Base-by-base conservation (phyloP, 345 rosid species). In the Bruguiera gymnorhiza region DNA sequence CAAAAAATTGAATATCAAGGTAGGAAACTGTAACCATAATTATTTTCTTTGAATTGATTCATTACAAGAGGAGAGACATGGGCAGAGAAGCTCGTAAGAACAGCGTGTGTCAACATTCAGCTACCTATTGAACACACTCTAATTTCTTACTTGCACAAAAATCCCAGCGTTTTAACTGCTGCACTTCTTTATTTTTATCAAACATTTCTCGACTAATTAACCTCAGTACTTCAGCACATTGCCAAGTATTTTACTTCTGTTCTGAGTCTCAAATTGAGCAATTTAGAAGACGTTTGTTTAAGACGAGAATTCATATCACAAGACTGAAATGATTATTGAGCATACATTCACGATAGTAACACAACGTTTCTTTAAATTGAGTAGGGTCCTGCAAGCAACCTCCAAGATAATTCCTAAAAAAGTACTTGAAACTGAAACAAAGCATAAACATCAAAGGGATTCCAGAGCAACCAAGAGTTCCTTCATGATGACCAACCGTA, bases 21-120 rank as follows among this genome's bases (percentile, higher is more conserved):
- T 31, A 31, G 5, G 32, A 4, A 78, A 72, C 62, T 68, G 73
- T 73, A 62, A 54, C 73, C n/a, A 68, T 68, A 69, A 39, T 68
- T 53, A 31, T 3, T 31, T 31, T 31, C 32, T 31, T 31, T 4
- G 32, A 31, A 31, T 31, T 31, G 5, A 31, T 0, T 31, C 5
- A 31, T 27, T 0, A 27, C 29, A 27, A 27, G 29, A 27, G 29
- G 2, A 27, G 29, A 27, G 29, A 27, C 29, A 27, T 27, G 29
- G 29, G 2, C 29, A 27, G 29, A 27, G 29, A 27, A 27, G 29
- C 29, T 27, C 29, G 29, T 27, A 27, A 27, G 29, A 13, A n/a
- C 19, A 4, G 15, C 11, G 6, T 34, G 19, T 50, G 24, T 32
- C 60, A 18, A 56, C 64, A 34, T 54, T 19, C 56, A 52, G 39